These are phyloP conservation scores for Venturiaceae sp. DNA, from an alignment of 2,329 filamentous ascomycete species.

Conservation along the genomic window DNA sequence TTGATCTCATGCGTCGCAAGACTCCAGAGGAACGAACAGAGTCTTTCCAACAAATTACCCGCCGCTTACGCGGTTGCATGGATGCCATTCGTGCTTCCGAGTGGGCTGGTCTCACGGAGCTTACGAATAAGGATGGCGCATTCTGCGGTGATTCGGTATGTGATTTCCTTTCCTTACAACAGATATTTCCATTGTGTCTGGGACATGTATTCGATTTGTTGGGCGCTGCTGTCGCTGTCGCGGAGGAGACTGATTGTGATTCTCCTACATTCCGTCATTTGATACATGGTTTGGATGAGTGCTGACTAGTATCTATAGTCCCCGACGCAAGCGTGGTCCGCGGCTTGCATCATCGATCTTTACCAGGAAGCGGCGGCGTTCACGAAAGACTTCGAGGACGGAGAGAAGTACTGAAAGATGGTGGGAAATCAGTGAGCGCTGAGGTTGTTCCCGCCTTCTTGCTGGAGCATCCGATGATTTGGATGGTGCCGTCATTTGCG, in stretches of 20 bases:
- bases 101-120: constrained; percentile 86
- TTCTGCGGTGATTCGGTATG: constrained; percentile 80
- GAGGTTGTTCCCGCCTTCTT: not conserved
- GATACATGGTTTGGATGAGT: constrained; percentile 8
- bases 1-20: constrained; percentile 67
- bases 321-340: constrained; percentile 94
- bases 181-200: constrained; percentile 5
- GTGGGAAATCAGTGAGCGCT: not conserved
- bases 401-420: not conserved
- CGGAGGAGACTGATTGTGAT: constrained; percentile 1
- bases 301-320: constrained; percentile 45
- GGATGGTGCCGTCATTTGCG: not conserved
- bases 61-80: constrained; percentile 74
- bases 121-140: constrained; percentile 83
- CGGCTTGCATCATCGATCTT: constrained; percentile 85
- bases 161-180: constrained; percentile 16
- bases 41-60: constrained; percentile 89
- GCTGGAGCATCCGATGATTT: not conserved
- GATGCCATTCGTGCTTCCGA: constrained; percentile 66
- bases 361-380: constrained; percentile 75
- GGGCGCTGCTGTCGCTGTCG: constrained; percentile 10
- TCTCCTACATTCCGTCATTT: constrained; percentile 1
- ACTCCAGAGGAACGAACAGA: constrained; percentile 63
- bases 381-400: constrained; percentile 2
- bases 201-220: not conserved